Evolutionary conservation across 805 yeast genomes (phyloP), one percentile per base, ranked within the genome.

Genomic region (Yarrowia sp.): DNA sequence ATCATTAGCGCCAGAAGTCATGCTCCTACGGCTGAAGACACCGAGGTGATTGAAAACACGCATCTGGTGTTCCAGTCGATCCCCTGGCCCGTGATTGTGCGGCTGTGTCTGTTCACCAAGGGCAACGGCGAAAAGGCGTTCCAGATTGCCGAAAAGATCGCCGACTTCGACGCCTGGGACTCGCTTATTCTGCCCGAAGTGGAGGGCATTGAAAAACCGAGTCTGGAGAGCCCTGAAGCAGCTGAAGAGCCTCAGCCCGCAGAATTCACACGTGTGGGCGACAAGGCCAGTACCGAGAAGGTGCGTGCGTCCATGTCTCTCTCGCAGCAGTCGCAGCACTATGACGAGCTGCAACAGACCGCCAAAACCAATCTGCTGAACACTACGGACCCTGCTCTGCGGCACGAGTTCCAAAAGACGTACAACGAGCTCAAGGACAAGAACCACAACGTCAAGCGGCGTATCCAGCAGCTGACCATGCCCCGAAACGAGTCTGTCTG

Each of bases 71-170:
- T 12, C 42, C 33, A n/a, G 4, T 7, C 30, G 10, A 36, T 52
- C 8, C 56, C 56, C 56, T 52, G 56, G 56, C n/a, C 56, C 9
- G 56, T 52, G 17, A 19, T 52, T 19, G 56, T 52, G 24, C 56
- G 56, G 0, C 17, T 52, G 30, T 52, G 56, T 52, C 17, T 52
- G n/a, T 52, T 52, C 13, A 42, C 19, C 10, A 12, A 36, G 9
- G 56, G 56, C 9, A 36, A 36, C 17, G 56, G 56, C 10, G 30
- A 19, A 13, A 17, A 14, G 24, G 56, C 56, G 56, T 52, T 52
- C 14, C 13, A 34, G 2, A 36, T 52, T 7, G 56, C 56, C 42
- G 56, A 36, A 13, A 34, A 19, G 8, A 52, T 52, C 12, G 15
- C 33, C n/a, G 15, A n/a, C 9, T 52, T 52, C 13, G 56, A 8